Conservation (phyloP, 176 grass and related monocot genomes). For the Cymbopogon citratus region DNA sequence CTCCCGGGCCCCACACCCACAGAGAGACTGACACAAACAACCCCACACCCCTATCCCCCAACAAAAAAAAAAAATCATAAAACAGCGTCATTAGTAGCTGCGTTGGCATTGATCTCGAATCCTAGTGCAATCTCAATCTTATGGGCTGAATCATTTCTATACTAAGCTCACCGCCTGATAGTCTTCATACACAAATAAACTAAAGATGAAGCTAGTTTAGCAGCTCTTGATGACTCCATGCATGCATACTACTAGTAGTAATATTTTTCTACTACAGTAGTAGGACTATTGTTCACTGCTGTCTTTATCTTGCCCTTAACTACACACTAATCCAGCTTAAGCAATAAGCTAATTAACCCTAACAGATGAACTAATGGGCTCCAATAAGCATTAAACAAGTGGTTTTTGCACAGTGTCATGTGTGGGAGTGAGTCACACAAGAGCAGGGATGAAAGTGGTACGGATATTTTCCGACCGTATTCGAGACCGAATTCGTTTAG, state of each 20-base stretch:
- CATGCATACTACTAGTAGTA: not conserved
- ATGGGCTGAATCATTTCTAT: constrained; percentile 34
- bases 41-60: not conserved
- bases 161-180: not conserved
- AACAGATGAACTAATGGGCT: not conserved
- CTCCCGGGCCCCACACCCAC: not conserved
- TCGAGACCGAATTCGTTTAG: too few relatives aligned
- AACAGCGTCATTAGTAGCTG: not conserved
- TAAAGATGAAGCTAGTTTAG: not conserved
- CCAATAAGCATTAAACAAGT: not conserved
- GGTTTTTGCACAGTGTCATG: not conserved
- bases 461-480: too few relatives aligned
- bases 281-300: not conserved
- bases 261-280: not conserved
- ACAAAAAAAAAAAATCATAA: not conserved
- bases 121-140: constrained; percentile 25
- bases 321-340: not conserved
- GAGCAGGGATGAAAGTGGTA: too few relatives aligned
- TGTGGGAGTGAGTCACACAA: not conserved
- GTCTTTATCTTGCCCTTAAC: not conserved
- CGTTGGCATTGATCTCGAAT: constrained; percentile 35
- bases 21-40: too few relatives aligned
- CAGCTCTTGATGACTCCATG: not conserved
- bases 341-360: not conserved
- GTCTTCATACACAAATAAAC: constrained; percentile 3